Evolutionary conservation across 805 yeast genomes (phyloP).

Genomic region (Saturnispora zaruensis): DNA sequence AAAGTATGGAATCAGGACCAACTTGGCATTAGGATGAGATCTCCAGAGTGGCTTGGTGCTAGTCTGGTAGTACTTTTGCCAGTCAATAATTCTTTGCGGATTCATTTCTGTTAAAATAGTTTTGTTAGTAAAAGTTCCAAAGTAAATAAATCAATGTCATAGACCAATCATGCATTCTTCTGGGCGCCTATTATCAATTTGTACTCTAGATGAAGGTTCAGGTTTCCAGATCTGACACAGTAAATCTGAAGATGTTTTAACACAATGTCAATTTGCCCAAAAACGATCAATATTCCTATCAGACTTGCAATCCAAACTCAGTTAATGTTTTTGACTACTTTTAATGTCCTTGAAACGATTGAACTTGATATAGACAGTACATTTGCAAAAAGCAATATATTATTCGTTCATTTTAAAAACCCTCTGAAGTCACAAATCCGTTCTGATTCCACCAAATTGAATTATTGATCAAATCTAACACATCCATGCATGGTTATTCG

Average conservation of each 20-base stretch:
- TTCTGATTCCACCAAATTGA: no score
- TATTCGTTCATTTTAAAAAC: no score
- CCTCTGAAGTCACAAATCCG: no score
- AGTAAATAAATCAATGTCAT: not conserved
- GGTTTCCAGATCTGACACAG: not conserved
- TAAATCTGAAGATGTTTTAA: no score
- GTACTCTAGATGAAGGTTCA: not conserved
- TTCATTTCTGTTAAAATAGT: slow-evolving; percentile 10
- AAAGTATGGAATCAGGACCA: slow-evolving; percentile 69
- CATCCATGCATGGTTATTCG: not conserved
- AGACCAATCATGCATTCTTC: not conserved
- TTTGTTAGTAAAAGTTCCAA: not conserved
- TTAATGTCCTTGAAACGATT: no score
- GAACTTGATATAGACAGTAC: no score
- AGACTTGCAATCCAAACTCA: no score
- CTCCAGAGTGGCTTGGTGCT: slow-evolving; percentile 50
- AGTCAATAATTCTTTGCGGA: slow-evolving; percentile 36
- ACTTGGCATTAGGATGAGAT: slow-evolving; percentile 58
- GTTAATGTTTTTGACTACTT: not conserved
- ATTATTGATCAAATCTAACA: no score
- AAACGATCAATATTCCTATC: no score
- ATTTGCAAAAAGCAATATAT: no score
- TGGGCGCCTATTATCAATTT: not conserved
- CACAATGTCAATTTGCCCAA: not conserved
- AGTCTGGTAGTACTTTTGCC: slow-evolving; percentile 51